Evolutionary conservation across 73 alveolate species (phyloP).

Genomic region (Paramecium octaurelia): DNA sequence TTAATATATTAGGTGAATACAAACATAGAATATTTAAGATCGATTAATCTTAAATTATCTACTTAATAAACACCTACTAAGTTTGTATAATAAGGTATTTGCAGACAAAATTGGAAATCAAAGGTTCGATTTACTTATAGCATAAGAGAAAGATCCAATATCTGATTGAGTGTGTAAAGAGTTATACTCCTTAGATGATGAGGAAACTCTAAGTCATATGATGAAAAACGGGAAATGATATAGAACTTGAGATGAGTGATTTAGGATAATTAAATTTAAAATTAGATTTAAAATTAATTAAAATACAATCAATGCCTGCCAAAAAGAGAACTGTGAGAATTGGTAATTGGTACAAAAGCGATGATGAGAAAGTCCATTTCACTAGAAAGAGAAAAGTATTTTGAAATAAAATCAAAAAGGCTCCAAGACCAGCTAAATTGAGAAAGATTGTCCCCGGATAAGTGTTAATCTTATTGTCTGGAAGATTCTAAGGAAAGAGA

Average conservation of each 20-base stretch:
- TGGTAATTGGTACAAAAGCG: constrained; percentile 64
- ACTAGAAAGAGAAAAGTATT: constrained; percentile 45
- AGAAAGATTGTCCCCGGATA: constrained; percentile 82
- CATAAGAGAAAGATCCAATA: not conserved
- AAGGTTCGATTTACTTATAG: not conserved
- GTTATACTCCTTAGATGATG: not conserved
- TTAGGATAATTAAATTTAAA: constrained; percentile 33
- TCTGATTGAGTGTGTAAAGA: not conserved
- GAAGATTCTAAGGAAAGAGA: constrained; percentile 95
- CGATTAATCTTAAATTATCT: not conserved
- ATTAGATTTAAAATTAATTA: constrained; percentile 48
- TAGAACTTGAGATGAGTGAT: not conserved
- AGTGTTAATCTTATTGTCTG: constrained; percentile 85
- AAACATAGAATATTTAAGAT: not conserved
- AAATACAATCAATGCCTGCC: constrained; percentile 38
- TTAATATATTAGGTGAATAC: too few species aligned
- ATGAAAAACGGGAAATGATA: not conserved
- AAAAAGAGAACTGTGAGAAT: constrained; percentile 45
- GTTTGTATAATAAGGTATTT: too few species aligned
- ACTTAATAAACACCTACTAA: not conserved
- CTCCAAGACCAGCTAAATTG: constrained; percentile 77
- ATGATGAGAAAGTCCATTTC: constrained; percentile 61
- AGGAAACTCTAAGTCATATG: not conserved
- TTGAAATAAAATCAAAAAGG: constrained; percentile 46
- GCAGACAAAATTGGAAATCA: not conserved